Evolutionary conservation across 1,139 yeast species (phyloP).

Genomic region (Magnusiomyces tetraspermus): DNA sequence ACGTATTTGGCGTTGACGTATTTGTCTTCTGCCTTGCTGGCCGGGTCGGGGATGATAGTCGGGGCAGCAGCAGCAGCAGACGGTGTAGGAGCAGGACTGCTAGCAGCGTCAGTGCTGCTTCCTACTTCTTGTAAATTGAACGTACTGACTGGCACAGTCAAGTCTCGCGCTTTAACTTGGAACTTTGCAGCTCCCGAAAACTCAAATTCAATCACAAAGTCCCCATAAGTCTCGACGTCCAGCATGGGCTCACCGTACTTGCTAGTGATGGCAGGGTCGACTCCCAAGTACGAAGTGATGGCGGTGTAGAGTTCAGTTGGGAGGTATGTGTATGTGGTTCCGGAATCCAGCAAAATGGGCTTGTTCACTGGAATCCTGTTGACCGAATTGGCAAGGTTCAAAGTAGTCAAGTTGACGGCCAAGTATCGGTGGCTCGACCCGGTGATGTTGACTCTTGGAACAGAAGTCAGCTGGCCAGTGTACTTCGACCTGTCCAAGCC

Average conservation of each 20-base stretch:
- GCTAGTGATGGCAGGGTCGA: constrained; percentile 2
- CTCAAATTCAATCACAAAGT: constrained; percentile 3
- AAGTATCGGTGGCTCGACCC: background rate
- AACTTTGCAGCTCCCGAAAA: constrained; percentile 9
- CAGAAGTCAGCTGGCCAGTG: constrained; percentile 35
- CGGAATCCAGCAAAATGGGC: constrained; percentile 8
- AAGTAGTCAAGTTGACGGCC: constrained; percentile 6
- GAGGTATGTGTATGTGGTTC: constrained; percentile 12
- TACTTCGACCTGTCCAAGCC: constrained; percentile 47
- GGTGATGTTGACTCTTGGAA: constrained; percentile 20
- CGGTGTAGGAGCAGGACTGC: background rate
- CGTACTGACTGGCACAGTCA: background rate
- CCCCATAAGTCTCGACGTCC: constrained; percentile 5
- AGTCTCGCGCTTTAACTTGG: constrained; percentile 6
- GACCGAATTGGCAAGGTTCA: background rate
- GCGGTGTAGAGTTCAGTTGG: constrained; percentile 8
- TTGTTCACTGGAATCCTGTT: background rate
- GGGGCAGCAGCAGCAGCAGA: background rate
- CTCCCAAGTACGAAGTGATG: constrained; percentile 7
- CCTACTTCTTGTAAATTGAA: background rate
- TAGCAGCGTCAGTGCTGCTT: background rate
- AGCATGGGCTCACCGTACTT: background rate
- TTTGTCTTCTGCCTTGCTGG: background rate
- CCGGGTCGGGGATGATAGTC: background rate
- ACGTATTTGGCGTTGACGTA: background rate